These are phyloP conservation scores for Penicillium dipodomyicola DNA, from an alignment of 495 filamentous ascomycete genomes.

Conservation along the genomic window DNA sequence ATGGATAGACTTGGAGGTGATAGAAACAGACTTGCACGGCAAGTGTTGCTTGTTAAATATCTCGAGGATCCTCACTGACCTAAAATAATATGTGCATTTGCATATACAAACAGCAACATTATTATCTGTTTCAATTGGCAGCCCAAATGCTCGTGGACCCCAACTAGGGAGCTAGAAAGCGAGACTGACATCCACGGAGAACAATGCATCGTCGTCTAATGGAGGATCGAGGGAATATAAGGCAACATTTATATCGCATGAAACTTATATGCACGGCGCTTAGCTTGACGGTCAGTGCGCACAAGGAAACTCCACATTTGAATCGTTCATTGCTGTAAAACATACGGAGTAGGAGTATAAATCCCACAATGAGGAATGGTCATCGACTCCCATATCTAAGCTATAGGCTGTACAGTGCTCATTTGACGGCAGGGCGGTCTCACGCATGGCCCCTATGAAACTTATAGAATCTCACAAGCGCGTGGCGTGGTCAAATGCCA, in stretches of 20 bases:
- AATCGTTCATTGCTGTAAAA: background rate
- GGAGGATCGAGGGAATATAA: background rate
- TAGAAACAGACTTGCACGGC: background rate
- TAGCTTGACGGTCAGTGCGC: background rate
- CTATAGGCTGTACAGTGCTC: background rate
- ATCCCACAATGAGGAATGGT: background rate
- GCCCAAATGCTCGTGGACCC: no score
- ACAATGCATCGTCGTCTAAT: background rate
- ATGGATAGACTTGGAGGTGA: background rate
- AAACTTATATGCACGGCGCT: background rate
- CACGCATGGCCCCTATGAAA: background rate
- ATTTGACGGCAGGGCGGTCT: background rate
- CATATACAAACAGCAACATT: background rate
- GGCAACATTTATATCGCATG: background rate
- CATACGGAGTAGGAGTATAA: background rate
- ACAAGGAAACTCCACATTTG: background rate
- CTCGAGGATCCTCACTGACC: background rate
- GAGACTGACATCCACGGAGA: background rate
- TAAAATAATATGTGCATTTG: background rate
- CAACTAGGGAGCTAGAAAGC: background rate
- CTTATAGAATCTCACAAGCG: background rate
- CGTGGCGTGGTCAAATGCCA: background rate
- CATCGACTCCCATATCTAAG: background rate
- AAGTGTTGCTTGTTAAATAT: background rate
- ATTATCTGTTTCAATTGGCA: background rate